Base-by-base conservation (phyloP, 768 basidiomycete species). In the Naganishia friedmannii region DNA sequence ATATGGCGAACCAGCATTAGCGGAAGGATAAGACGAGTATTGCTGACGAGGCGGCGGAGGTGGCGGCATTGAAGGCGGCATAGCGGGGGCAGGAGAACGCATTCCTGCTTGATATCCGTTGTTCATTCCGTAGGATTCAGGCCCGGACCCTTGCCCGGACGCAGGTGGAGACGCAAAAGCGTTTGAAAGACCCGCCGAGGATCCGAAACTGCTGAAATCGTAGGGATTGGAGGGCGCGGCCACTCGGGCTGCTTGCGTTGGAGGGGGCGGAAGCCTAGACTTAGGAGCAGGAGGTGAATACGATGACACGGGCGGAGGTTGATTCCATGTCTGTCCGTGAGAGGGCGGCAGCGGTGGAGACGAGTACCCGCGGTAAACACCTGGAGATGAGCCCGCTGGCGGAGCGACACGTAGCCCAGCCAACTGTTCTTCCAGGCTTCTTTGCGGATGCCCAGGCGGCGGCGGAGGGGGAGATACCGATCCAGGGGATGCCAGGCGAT, bases 401-500 rank as follows among this genome's bases (percentile, higher is more conserved):
- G 48, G 67, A 69, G 57, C n/a, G 28, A 63, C 60, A 13, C 60
- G 37, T 48, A 73, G 60, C 17, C 67, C 39, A 4, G 70, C 73
- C 0, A 79, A 66, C 76, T 26, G 77, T 39, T 39, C 77, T 71
- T 70, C 79, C 55, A 63, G 72, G 72, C 9, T 82, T 76, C 1
- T 71, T 1, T 74, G 56, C 37, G 74, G 53, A 26, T 72, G 55
- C 6, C 48, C n/a, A 54, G 74, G 71, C 10, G 73, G 67, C 28
- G 70, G 67, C 19, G 65, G 32, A 72, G 83, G 73, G 37, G 83
- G 73, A 31, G n/a, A n/a, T n/a, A 83, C 73, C 1, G 81, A 73
- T 23, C 74, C 73, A 17, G 42, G 42, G 42, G 42, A 42, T 15
- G 88, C 83, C 4, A 90, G 79, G 37, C 89, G 84, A 70, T 86